Percentiles rank a stretch among this genome's conserved stretches.
Evolutionary conservation across 352 stramenopile species (phyloP).

Genomic region (Globisporangium alternatum): DNA sequence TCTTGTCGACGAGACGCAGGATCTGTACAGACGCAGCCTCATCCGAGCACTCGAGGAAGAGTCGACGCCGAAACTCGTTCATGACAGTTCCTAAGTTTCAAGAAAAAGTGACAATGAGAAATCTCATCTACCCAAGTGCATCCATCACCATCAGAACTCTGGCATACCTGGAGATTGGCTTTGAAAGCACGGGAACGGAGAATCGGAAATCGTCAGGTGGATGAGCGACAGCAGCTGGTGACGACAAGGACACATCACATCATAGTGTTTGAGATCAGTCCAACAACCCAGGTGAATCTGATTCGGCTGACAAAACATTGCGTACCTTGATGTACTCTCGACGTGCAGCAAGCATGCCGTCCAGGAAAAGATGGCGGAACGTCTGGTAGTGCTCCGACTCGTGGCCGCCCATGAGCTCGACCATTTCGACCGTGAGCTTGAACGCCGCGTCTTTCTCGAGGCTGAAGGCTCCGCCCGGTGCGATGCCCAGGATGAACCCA

Average conservation of each 20-base stretch:
- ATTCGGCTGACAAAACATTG: background rate
- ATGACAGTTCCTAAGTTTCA: slow-evolving; percentile 17
- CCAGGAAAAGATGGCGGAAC: slow-evolving; percentile 87
- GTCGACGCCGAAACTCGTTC: slow-evolving; percentile 23
- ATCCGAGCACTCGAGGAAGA: slow-evolving; percentile 32
- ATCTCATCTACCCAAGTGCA: background rate
- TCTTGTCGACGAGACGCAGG: slow-evolving; percentile 47
- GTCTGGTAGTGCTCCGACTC: slow-evolving; percentile 68
- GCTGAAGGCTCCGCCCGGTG: slow-evolving; percentile 90
- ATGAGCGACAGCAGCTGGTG: slow-evolving; percentile 79
- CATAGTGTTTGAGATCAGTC: background rate
- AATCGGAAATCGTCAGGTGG: slow-evolving; percentile 85
- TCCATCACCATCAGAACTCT: background rate
- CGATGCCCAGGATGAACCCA: slow-evolving; percentile 94
- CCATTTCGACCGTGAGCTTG: slow-evolving; percentile 94
- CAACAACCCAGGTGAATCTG: background rate
- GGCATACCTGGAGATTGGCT: slow-evolving; percentile 19
- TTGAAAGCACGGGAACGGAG: slow-evolving; percentile 89
- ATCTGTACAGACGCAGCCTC: slow-evolving; percentile 23
- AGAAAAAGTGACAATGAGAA: background rate
- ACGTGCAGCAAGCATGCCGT: slow-evolving; percentile 90
- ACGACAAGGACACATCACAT: background rate
- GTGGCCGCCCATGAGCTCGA: slow-evolving; percentile 89
- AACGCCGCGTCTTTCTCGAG: slow-evolving; percentile 92
- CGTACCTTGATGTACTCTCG: slow-evolving; percentile 70